phyloP scores from a whole-genome alignment of 2,329 filamentous ascomycete genomes.

The Thielaviopsis musarum region DNA sequence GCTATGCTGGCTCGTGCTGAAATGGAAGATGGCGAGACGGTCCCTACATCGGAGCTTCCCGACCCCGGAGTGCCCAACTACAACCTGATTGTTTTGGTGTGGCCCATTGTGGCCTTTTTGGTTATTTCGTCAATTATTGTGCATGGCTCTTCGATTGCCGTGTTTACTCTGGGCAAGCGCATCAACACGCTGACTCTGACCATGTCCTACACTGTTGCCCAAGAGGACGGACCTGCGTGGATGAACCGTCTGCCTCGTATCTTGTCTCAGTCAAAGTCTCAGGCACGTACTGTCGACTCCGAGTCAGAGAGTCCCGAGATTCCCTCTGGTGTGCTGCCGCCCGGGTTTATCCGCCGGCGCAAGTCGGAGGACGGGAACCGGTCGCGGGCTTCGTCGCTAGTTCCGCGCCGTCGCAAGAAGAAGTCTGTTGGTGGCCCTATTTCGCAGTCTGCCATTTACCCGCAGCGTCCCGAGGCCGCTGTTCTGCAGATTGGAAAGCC shows the following conservation, averaged over 20 bases:
- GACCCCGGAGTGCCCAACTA: constrained; percentile 38
- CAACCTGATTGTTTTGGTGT: constrained; percentile 68
- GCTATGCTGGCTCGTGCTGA: constrained; percentile 89
- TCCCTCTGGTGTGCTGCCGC: constrained; percentile 54
- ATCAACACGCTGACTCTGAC: constrained; percentile 94
- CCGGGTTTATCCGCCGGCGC: constrained; percentile 62
- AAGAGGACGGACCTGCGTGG: constrained; percentile 80
- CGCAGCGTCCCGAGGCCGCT: constrained; percentile 22
- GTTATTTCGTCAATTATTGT: constrained; percentile 90
- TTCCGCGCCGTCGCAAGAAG: constrained; percentile 43
- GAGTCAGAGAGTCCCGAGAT: constrained; percentile 42
- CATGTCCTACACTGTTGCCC: constrained; percentile 85
- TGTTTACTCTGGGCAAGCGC: constrained; percentile 92
- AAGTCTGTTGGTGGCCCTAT: constrained; percentile 71
- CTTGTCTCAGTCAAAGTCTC: constrained; percentile 53
- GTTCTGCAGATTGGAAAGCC: background rate
- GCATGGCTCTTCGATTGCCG: constrained; percentile 93
- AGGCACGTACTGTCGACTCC: constrained; percentile 77
- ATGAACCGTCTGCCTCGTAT: constrained; percentile 78
- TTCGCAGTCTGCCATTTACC: constrained; percentile 75
- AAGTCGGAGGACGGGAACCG: constrained; percentile 8
- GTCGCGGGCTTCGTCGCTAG: constrained; percentile 20
- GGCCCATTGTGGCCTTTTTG: constrained; percentile 89
- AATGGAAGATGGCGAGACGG: constrained; percentile 57
- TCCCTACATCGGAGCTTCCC: constrained; percentile 51